Base-by-base conservation (phyloP, 2,329 filamentous ascomycete genomes). In the Colletotrichum kahawae region DNA sequence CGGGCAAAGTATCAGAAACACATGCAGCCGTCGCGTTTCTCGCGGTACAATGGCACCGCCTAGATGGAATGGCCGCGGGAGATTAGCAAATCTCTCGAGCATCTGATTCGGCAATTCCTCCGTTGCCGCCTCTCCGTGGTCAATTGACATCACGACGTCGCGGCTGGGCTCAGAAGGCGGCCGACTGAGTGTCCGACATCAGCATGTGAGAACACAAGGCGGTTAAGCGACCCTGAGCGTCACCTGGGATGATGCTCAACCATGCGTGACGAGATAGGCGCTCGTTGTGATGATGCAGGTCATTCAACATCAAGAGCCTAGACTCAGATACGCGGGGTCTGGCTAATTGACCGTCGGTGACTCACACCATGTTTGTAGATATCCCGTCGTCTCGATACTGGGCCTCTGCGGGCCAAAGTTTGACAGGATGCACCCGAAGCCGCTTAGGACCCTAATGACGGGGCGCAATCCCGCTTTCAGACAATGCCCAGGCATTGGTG, bases 71-170 rank as follows among this genome's bases (percentile, higher is more conserved):
- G 38, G n/a, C 63, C n/a, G 48, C 34, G 18, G 62, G 59, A 70
- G 60, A 74, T 74, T 70, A 56, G 21, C 60, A 74, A 69, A 70
- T 66, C 31, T 70, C 71, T 36, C 18, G 9, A 21, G 34, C 13
- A 21, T 60, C 67, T 59, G 51, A 60, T 60, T 48, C 16, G 60
- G 67, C 60, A 70, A 66, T 65, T 34, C 7, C 36, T 70, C 67
- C 60, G 59, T 36, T 60, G 13, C 33, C 38, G 21, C 36, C 33
- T 38, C 21, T 43, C 36, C 31, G 14, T 21, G 13, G 56, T 18
- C 60, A 38, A n/a, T 29, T n/a, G n/a, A 51, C 56, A 31, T 18
- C 27, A 34, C 21, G 54, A 27, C 67, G 34, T 24, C 18, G 14
- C 48, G 67, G 56, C 57, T 62, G 56, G 24, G n/a, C 13, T 51